Evolutionary conservation across 108 stramenopile species (phyloP), one percentile per base, ranked within the genome.

Genomic region (Nitzschia sp.): DNA sequence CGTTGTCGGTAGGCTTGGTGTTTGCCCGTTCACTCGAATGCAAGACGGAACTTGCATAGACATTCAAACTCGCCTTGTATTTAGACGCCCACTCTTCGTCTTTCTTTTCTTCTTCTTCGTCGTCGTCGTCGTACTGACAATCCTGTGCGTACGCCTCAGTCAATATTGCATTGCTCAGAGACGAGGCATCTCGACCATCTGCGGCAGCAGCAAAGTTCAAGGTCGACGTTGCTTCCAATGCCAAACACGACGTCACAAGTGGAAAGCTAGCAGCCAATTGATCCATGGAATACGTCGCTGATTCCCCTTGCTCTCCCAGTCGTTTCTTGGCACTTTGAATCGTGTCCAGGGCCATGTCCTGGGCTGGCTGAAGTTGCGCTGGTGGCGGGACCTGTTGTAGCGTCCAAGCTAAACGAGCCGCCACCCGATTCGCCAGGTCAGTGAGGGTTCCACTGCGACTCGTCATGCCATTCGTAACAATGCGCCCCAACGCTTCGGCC

Each of bases 351-450:
- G 85, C 82, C 71, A 87, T 75, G 2, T 71, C 63, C 42, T 82
- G 55, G 0, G 81, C 73, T 35, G 64, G 54, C 56, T 81, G 64
- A 23, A 88, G 61, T 8, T 84, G 75, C 6, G 57, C 55, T 48
- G 73, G 30, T 8, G 79, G 68, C 46, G 83, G 66, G 2, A 88
- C 79, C 29, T 65, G 64, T 34, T 80, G 53, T 29, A 95, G 70
- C 23, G 83, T 89, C 85, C 86, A 95, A 35, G 89, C 85, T 54
- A 95, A 79, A 19, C 82, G 81, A 11, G 93, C 87, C 21, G 89
- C 84, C 51, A 91, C 19, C 6, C 75, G 59, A 54, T 77, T 83
- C 35, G 82, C 90, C 61, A 94, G 79, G n/a, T 84, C 78, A 8
- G 75, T 63, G 21, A 87, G 64, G 26, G 68, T 65, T 19, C 66